Base-by-base conservation (phyloP, 208 protist species). In the Acanthamoeba sp. region DNA sequence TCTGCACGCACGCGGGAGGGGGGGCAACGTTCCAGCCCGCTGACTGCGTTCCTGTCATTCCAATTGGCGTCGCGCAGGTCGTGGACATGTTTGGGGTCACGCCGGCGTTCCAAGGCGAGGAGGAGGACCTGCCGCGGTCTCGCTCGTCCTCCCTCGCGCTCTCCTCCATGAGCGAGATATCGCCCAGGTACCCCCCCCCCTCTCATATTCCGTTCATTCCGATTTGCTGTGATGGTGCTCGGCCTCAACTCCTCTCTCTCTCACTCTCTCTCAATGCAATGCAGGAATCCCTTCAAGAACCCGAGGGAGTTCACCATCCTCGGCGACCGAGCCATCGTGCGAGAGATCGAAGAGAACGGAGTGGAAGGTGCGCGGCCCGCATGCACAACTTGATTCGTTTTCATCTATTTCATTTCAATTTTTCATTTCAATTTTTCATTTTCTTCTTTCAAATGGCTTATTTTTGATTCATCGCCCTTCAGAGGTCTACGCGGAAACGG, bases 81-180 rank as follows among this genome's bases (percentile, higher is more conserved):
- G 3, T 76, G 5, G 85, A 91, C n/a, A 91, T 91, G 85, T 91
- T 91, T 45, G 85, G 34, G 12, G 62, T 91, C 6, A 66, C 85
- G 0, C 62, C 85, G 27, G 85, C 85, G 57, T 91, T 91, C 16
- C 85, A 91, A 27, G 85, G 85, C 32, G 85, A 91, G 55, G 85
- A 73, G 55, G 52, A 85, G 48, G 76, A 85, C 32, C 45, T 85
- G 38, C 76, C 76, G 45, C 38, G 76, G 18, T 85, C 76, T 9
- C 76, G 76, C 6, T 85, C 76, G 24, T n/a, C 76, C 42, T 80
- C 71, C 2, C 32, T 80, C 14, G 12, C 71, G 36, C 18, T 45
- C 71, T 27, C 76, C 12, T 85, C 76, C 64, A 42, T 40, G 34
- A 10, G 7, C 24, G 64, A 73, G 7, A 34, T 40, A 32, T 38